Evolutionary conservation across 1,139 yeast genomes (phyloP).

Genomic region (Pichia sp.): DNA sequence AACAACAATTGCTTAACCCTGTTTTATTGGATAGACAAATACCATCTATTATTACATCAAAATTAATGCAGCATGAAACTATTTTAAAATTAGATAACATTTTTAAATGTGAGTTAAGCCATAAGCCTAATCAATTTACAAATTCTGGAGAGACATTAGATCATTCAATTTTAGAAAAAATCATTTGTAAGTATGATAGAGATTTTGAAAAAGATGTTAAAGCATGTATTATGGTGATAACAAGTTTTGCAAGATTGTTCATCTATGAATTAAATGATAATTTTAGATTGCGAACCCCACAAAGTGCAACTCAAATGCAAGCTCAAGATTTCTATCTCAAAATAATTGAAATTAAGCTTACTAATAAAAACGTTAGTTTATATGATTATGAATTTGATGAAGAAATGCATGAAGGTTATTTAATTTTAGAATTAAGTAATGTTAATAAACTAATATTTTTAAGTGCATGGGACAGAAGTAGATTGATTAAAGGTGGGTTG

Average conservation of each 20-base stretch:
- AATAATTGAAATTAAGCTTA: constrained; percentile 47
- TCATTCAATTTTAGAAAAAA: constrained; percentile 34
- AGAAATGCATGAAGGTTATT: constrained; percentile 47
- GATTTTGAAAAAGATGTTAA: constrained; percentile 34
- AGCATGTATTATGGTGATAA: constrained; percentile 32
- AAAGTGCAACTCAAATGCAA: constrained; percentile 28
- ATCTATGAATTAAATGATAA: constrained; percentile 31
- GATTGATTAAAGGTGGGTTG: constrained; percentile 33
- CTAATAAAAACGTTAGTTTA: constrained; percentile 62
- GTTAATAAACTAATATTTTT: constrained; percentile 58
- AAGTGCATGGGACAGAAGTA: constrained; percentile 31
- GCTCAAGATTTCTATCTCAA: constrained; percentile 34
- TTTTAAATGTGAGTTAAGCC: constrained; percentile 32
- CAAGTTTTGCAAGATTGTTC: constrained; percentile 35
- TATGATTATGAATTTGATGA: constrained; percentile 72
- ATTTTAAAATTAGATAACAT: constrained; percentile 37
- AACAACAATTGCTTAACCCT: constrained; percentile 28
- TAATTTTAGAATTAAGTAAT: constrained; percentile 57
- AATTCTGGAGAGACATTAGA: constrained; percentile 29
- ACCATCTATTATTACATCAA: constrained; percentile 27
- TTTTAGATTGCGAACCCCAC: constrained; percentile 27
- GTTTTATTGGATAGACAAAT: constrained; percentile 28
- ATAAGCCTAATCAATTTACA: constrained; percentile 25
- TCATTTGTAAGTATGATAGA: constrained; percentile 37
- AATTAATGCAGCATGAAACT: constrained; percentile 30